These are phyloP conservation scores for Fulvia fulva DNA, from an alignment of 2,329 filamentous ascomycete species.

Conservation along the genomic window DNA sequence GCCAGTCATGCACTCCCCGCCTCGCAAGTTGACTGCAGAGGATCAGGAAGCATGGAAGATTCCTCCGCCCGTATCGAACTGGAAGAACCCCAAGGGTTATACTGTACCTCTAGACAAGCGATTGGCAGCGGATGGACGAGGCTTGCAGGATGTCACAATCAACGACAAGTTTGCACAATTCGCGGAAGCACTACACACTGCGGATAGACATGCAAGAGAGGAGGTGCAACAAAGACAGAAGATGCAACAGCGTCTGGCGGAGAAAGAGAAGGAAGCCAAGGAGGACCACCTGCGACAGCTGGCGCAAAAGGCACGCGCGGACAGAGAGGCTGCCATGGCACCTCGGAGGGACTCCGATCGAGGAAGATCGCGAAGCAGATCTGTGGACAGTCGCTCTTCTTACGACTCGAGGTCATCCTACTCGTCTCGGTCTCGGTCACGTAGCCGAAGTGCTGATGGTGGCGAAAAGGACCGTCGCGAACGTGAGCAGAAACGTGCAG, in stretches of 20 bases:
- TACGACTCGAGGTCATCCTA: slow-evolving; percentile 36
- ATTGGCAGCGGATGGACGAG: slow-evolving; percentile 86
- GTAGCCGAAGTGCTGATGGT: slow-evolving; percentile 54
- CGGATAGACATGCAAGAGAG: slow-evolving; percentile 89
- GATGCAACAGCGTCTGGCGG: slow-evolving; percentile 94
- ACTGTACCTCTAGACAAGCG: slow-evolving; percentile 95
- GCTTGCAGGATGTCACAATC: slow-evolving; percentile 88
- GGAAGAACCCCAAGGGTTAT: slow-evolving; percentile 99
- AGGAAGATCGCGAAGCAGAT: slow-evolving; percentile 30
- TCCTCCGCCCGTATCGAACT: slow-evolving; percentile 86
- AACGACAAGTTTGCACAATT: slow-evolving; percentile 99
- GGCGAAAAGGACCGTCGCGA: slow-evolving; percentile 54
- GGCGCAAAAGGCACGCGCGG: slow-evolving; percentile 87
- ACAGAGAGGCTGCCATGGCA: slow-evolving; percentile 47
- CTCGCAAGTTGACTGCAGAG: slow-evolving; percentile 89
- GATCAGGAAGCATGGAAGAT: slow-evolving; percentile 97
- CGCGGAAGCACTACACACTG: slow-evolving; percentile 88
- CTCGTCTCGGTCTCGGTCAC: slow-evolving; percentile 30
- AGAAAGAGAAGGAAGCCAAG: slow-evolving; percentile 93
- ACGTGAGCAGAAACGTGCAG: slow-evolving; percentile 71
- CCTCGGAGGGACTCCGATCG: slow-evolving; percentile 38
- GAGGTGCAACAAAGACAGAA: slow-evolving; percentile 87
- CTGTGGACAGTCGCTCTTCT: slow-evolving; percentile 29
- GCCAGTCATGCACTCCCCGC: slow-evolving; percentile 91
- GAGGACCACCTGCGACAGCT: slow-evolving; percentile 85